Base-by-base conservation (phyloP, 495 filamentous ascomycete genomes). In the Thermothielavioides terrestris region DNA sequence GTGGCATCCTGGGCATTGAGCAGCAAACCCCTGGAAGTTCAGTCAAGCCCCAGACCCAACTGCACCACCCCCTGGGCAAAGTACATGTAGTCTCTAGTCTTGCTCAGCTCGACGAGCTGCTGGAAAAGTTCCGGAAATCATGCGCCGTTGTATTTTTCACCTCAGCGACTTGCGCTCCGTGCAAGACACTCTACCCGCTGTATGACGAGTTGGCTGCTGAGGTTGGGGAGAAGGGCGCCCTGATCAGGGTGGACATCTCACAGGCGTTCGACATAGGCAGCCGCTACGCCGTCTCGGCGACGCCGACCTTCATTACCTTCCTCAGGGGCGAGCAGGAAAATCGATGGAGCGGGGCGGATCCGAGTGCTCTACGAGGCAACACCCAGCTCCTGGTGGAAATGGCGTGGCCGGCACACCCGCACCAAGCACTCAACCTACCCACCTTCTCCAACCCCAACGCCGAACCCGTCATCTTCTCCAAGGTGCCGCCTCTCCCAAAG, bases 81-180 rank as follows among this genome's bases (percentile, higher is more conserved):
- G 70, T 78, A 8, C 62, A 61, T 17, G 50, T 57, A 23, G 61
- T 68, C 14, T 62, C 56, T 26, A 70, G 57, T 35, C 59, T 85
- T 6, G 56, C 61, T 3, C 78, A 85, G 36, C 66, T 96, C 0
- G 73, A 89, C 10, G 60, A 61, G 17, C 63, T 83, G 9, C 67
- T 95, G 5, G 60, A 68, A 2, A 67, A 70, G 25, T 82, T 84
- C 8, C 71, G 76, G 17, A 67, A 74, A 15, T 77, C 81, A 2
- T 89, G 85, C 54, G 86, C 88, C 4, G 81, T 92, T 26, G 75
- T 95, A 52, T 97, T 95, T 74, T 97, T 97, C 67, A 96, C 91
- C 2, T 90, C 85, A 9, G 75, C 85, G 3, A 92, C 83, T 23
- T 96, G 91, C 59, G 78, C 82, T 1, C 89, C 91, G 3, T 96